Base-by-base conservation (phyloP, 1,284 basidiomycete genomes). In the Calocybe gambosa region DNA sequence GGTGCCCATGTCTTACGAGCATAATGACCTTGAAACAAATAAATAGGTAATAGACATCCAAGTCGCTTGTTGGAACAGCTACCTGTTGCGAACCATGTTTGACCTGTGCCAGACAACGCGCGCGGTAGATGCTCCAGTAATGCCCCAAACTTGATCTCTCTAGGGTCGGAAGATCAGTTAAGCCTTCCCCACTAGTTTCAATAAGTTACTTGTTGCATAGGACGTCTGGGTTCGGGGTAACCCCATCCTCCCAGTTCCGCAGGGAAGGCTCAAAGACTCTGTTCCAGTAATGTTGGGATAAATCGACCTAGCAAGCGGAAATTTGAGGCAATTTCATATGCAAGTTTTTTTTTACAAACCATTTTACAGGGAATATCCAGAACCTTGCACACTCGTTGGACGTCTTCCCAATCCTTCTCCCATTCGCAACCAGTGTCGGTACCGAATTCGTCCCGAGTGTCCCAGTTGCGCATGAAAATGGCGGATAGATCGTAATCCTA, bases 381-480 rank as follows among this genome's bases (percentile, higher is more conserved):
- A 55, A 74, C 75, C 47, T 63, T 73, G 60, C 91, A 93, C 7
- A 96, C 89, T 6, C 70, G 68, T 56, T 85, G 82, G 1, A 97
- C 94, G 58, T 95, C 90, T 46, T 87, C 78, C 89, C 90, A 98
- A 58, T 98, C 94, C 46, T 82, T 85, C 65, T 97, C 87, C 95
- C 95, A 98, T 59, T 91, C 86, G 61, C 95, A 97, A 0, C 91
- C 90, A 26, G 74, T 71, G 57, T 87, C 82, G 6, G 74, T 77
- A 35, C 76, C 86, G 37, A 73, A 79, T 65, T 85, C 86, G 57
- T 85, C 79, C 40, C 78, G 74, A 13, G 75, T 82, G 56, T 84
- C 93, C 94, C 95, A 98, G 55, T 98, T 97, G 19, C 92, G 80
- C 95, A 97, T 97, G 65, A 87, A 98, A 0, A 97, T 77, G 1